A percentile compares a stretch with the other conserved stretches of the same genome.
Evolutionary conservation across 2,329 filamentous ascomycete genomes (phyloP).

Genomic region (Byssothecium circinans): DNA sequence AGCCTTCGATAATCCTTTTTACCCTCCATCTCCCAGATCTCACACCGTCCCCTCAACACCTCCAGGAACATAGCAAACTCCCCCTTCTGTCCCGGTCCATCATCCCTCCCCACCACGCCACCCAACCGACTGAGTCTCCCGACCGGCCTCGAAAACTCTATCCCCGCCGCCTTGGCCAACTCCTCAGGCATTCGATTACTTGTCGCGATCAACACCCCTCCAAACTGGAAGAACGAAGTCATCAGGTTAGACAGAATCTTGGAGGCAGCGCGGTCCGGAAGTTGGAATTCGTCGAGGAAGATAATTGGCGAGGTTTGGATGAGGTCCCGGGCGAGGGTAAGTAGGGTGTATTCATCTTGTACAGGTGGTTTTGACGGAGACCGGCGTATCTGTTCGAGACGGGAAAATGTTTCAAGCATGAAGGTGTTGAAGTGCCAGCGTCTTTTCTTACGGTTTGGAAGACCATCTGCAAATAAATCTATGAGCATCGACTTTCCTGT

Average conservation of each 20-base stretch:
- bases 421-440: slow-evolving; percentile 86
- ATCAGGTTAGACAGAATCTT: slow-evolving; percentile 80
- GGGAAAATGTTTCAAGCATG: slow-evolving; percentile 76
- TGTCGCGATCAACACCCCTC: slow-evolving; percentile 77
- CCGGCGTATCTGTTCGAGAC: slow-evolving; percentile 66
- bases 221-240: slow-evolving; percentile 78
- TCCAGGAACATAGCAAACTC: slow-evolving; percentile 78
- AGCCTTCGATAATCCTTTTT: slow-evolving; percentile 67
- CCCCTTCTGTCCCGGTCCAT: slow-evolving; percentile 53
- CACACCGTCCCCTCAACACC: slow-evolving; percentile 74
- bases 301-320: slow-evolving; percentile 74
- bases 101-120: slow-evolving; percentile 45
- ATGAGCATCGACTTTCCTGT: slow-evolving; percentile 86
- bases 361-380: slow-evolving; percentile 27
- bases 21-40: slow-evolving; percentile 83
- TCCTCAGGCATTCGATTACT: slow-evolving; percentile 85
- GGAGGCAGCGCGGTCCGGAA: slow-evolving; percentile 74
- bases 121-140: slow-evolving; percentile 40
- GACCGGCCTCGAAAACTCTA: slow-evolving; percentile 64
- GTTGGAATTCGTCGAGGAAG: slow-evolving; percentile 82
- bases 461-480: slow-evolving; percentile 75
- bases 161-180: slow-evolving; percentile 71
- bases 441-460: slow-evolving; percentile 72
- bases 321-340: slow-evolving; percentile 75
- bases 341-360: slow-evolving; percentile 65